Evolutionary conservation across 1,284 basidiomycete genomes (phyloP), one percentile per base, ranked within the genome.

Genomic region (Neotropicomus parvogracilis): DNA sequence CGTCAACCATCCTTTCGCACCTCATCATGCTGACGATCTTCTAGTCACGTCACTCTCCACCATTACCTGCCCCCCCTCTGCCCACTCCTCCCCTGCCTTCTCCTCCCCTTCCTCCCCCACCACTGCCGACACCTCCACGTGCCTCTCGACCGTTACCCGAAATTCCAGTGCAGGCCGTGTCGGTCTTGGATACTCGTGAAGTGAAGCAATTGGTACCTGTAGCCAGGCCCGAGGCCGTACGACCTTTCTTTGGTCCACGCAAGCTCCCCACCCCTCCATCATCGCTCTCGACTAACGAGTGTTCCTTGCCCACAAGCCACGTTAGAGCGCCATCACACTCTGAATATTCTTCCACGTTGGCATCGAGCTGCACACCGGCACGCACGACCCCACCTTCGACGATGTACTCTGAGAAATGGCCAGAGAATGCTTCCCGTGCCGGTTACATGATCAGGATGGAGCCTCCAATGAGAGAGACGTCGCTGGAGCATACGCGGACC

Each of bases 241-340:
- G 59, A 48, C 46, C 59, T 10, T 53, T 59, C 16, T 53, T 53
- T 50, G 49, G 55, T 38, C 61, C 63, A 17, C 66, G 66, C 45
- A 68, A 66, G 48, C 61, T 65, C 14, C 64, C 67, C 46, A 69
- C 63, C 6, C 64, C 67, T 13, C 64, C 64, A 17, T 44, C 63
- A 19, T 66, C 59, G 12, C 42, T 59, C 34, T 55, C 45, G 39
- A 65, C 57, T 10, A 54, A 67, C 41, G 66, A 67, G 16, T 44
- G 40, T 37, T 45, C 53, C 28, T 35, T 40, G 29, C 33, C 36
- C 17, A 44, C 51, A 20, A 43, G 48, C 37, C 64, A 63, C 20
- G 44, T 40, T 3, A 53, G 58, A 41, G 54, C 53, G 10, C 52
- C 51, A 27, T 64, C 65, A 10, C 56, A 61, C 45, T 58, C 56